A percentile compares a stretch with the other conserved stretches of the same genome.
phyloP scores from a whole-genome alignment of 2,329 filamentous ascomycete species.

The Dactylellina drechsleri region DNA sequence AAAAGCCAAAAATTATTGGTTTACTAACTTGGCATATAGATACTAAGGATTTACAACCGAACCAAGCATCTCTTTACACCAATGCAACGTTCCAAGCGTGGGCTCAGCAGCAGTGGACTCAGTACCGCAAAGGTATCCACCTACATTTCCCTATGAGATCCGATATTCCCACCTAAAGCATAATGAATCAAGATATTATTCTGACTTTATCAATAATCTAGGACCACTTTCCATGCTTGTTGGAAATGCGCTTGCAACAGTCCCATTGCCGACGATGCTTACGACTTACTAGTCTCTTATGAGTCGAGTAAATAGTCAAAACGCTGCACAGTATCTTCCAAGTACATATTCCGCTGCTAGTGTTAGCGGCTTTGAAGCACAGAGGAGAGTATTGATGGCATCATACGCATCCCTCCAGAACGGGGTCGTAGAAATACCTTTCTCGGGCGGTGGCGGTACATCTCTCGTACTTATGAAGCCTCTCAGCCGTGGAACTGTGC shows the following conservation, averaged over 20 bases:
- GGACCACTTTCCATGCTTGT: constrained; percentile 61
- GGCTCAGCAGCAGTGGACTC: constrained; percentile 49
- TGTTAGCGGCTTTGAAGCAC: constrained; percentile 61
- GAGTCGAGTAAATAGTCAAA: constrained; percentile 57
- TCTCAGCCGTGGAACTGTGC: constrained; percentile 62
- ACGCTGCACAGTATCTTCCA: constrained; percentile 61
- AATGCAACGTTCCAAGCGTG: constrained; percentile 45
- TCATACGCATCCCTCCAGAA: constrained; percentile 59
- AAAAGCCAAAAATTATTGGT: not conserved
- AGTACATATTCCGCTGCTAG: constrained; percentile 60
- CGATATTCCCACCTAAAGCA: not conserved
- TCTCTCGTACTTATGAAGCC: constrained; percentile 62
- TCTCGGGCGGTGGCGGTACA: constrained; percentile 55
- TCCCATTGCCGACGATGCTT: constrained; percentile 61
- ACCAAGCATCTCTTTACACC: constrained; percentile 37
- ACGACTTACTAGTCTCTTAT: constrained; percentile 38
- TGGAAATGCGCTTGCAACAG: constrained; percentile 61
- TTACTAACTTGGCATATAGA: constrained; percentile 12
- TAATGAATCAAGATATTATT: not conserved
- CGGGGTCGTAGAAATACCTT: constrained; percentile 57
- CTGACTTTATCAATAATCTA: not conserved
- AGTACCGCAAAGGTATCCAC: constrained; percentile 44
- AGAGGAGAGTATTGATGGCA: constrained; percentile 60
- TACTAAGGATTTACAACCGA: constrained; percentile 39
- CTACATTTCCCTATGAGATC: not conserved